Evolutionary conservation across 2,329 filamentous ascomycete genomes (phyloP), one percentile per base, ranked within the genome.

Genomic region (Knufia petricola): DNA sequence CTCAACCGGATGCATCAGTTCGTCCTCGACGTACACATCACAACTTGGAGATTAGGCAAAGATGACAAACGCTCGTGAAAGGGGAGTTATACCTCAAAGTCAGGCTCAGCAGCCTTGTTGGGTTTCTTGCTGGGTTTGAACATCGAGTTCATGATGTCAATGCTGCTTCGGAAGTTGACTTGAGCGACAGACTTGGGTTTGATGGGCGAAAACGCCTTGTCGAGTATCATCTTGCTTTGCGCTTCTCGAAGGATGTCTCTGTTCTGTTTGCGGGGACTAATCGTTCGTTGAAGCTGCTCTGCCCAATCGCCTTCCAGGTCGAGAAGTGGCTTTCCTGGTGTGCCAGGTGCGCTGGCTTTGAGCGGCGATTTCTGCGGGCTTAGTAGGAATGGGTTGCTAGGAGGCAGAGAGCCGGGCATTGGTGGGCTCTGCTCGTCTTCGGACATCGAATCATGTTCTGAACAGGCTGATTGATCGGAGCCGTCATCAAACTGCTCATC

Each of bases 81-180:
- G 61, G 66, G 65, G 64, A 72, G 68, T 90, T 90, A 84, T 81
- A 96, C 92, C 89, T 96, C 83, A 67, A 90, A 85, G 63, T 85
- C 84, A 69, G 73, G 73, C 60, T 68, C 69, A 58, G 79, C 79
- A 59, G 72, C 69, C 56, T 71, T 72, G 60, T 76, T 74, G 48
- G 74, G 64, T 59, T 74, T 77, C 59, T 77, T 72, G 46, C 69
- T 74, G 69, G 78, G 79, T 64, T 85, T 84, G 67, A 94, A 95
- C 49, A 95, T 72, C 41, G 87, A 94, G 64, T 94, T 90, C 87
- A 95, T 95, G 64, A 95, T 72, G 70, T 95, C 92, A 68, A 96
- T 94, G 61, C 85, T 89, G 17, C 85, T 95, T 17, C 81, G 78
- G 66, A 95, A 90, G 55, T 79, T 78, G 47, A 76, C 53, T 46